Base-by-base conservation (phyloP, 2,329 filamentous ascomycete genomes). In the Aspergillus versicolor region DNA sequence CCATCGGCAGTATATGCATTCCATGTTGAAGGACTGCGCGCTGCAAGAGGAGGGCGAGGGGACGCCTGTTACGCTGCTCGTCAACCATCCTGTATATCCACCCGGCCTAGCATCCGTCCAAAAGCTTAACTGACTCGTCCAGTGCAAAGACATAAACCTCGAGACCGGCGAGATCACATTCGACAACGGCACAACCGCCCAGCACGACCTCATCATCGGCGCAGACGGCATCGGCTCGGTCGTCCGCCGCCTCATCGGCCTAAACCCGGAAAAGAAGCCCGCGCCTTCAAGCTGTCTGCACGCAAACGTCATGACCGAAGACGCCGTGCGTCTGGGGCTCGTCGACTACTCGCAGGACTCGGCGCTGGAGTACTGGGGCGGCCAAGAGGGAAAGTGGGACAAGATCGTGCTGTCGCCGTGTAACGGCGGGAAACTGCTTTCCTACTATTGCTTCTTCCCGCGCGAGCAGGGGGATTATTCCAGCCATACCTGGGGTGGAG, bases 371-470 rank as follows among this genome's bases (percentile, higher is more conserved):
- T 89, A 88, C 75, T 89, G 87, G 87, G 87, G 87, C 24, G 87
- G 87, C 52, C 70, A 72, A 45, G 68, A 71, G 49, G 82, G 86
- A 54, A 84, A 83, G 65, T 84, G 78, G 78, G 83, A 88, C 71
- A 90, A 89, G 78, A 89, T 90, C 57, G 87, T 89, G 5, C 75
- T 89, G 2, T 88, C 85, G 0, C 85, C 87, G 5, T 89, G 87
- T 74, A 87, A 88, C 65, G 82, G 81, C 21, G 86, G 86, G 52
- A 82, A 82, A 59, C 74, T 88, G 3, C 77, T 88, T 3, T 88
- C 85, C 0, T 89, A 87, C 74, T 89, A 89, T 73, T 88, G 86
- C 73, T 88, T 88, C 77, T 88, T 88, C 71, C 82, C 85, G 0
- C 78, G 82, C 1, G 78, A 80, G 5, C 77, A 80, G 58, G 83